phyloP scores from a whole-genome alignment of 164 flowering plant species.

The Vitis riparia region DNA sequence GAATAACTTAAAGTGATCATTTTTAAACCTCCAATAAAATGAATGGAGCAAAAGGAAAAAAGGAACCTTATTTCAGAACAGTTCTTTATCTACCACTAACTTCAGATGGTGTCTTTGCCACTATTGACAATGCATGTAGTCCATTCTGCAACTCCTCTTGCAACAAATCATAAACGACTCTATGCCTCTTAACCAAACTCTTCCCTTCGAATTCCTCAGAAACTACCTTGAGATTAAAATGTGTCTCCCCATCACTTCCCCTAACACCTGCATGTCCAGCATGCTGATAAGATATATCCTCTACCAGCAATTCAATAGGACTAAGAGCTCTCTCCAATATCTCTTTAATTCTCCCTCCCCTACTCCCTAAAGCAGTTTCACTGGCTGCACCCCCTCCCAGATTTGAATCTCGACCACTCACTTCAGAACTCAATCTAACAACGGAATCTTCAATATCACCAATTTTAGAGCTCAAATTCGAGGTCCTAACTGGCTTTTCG shows the following conservation, averaged over 20 bases:
- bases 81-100: slow-evolving; percentile 27
- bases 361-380: slow-evolving; percentile 42
- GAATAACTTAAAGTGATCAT: background rate
- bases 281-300: slow-evolving; percentile 87
- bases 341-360: slow-evolving; percentile 75
- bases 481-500: background rate
- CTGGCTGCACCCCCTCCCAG: slow-evolving; percentile 4
- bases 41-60: background rate
- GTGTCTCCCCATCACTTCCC: slow-evolving; percentile 85
- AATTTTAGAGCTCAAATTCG: slow-evolving; percentile 1
- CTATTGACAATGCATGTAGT: slow-evolving; percentile 87
- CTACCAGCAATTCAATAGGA: slow-evolving; percentile 67
- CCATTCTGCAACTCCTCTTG: slow-evolving; percentile 86
- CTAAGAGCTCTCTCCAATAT: slow-evolving; percentile 56
- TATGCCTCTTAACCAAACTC: slow-evolving; percentile 89
- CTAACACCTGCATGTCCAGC: slow-evolving; percentile 84
- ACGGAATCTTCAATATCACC: slow-evolving; percentile 8
- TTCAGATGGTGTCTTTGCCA: slow-evolving; percentile 88
- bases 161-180: slow-evolving; percentile 68
- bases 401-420: background rate
- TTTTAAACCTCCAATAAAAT: slow-evolving; percentile 1
- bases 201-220: slow-evolving; percentile 83
- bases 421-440: slow-evolving; percentile 9
- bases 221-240: slow-evolving; percentile 80
- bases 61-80: slow-evolving; percentile 22